Evolutionary conservation across 2,329 filamentous ascomycete genomes (phyloP).

Genomic region (Fusarium brachygibbosum): DNA sequence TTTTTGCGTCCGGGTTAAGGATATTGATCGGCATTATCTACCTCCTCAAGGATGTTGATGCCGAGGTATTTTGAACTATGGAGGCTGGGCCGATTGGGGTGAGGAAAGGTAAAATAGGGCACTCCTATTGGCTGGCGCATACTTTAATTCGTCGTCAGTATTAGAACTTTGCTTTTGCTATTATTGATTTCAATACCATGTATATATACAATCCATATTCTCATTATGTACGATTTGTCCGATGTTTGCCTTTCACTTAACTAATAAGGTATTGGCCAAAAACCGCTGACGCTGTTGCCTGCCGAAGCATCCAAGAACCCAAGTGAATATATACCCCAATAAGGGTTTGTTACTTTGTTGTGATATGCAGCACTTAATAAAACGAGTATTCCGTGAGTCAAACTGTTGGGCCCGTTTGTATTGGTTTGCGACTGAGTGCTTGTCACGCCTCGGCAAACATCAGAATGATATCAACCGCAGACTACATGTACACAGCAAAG

Average conservation of each 20-base stretch:
- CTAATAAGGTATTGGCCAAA: neutral
- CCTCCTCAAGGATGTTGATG: conserved; percentile 26
- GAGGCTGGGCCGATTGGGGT: conserved; percentile 15
- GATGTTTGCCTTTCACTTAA: neutral
- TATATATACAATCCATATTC: neutral
- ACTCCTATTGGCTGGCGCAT: conserved; percentile 15
- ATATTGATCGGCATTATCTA: conserved; percentile 12
- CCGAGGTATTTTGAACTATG: conserved; percentile 28
- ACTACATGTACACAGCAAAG: neutral
- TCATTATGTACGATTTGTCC: neutral
- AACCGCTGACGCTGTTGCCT: neutral
- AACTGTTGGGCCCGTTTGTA: neutral
- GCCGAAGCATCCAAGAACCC: neutral
- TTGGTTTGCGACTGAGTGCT: neutral
- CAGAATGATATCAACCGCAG: neutral
- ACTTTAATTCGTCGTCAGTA: neutral
- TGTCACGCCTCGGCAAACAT: conserved; percentile 2
- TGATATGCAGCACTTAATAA: too few species aligned
- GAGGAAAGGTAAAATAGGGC: conserved; percentile 10
- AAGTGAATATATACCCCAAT: neutral
- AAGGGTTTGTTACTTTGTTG: neutral
- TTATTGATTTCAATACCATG: neutral
- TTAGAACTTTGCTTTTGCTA: neutral
- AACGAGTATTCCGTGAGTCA: neutral
- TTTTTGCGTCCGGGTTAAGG: neutral